Evolutionary conservation across 441 rosid genomes (phyloP).

Genomic region (Breynia disticha): DNA sequence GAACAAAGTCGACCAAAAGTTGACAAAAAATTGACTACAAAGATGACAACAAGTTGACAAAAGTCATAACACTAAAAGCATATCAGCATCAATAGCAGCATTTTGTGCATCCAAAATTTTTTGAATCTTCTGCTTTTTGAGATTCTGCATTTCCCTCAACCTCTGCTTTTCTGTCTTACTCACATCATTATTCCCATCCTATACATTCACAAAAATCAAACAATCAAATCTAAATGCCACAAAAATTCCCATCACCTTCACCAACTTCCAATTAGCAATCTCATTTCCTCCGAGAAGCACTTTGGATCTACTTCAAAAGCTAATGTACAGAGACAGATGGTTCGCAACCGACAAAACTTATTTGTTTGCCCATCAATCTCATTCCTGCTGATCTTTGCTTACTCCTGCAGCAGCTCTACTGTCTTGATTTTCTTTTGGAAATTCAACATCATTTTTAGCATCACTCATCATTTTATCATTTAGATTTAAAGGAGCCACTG

Average conservation of each 20-base stretch:
- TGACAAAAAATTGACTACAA: no score
- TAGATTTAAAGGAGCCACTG: constrained; percentile 31
- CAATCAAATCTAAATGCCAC: no score
- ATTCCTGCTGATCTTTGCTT: constrained; percentile 13
- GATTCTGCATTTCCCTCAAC: constrained; percentile 68
- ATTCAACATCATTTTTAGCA: constrained; percentile 31
- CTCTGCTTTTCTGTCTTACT: constrained; percentile 85
- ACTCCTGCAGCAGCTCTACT: constrained; percentile 19
- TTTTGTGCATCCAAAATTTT: constrained; percentile 81
- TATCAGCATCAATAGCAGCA: constrained; percentile 93
- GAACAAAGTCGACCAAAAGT: no score
- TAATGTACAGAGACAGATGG: constrained; percentile 29
- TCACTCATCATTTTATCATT: constrained; percentile 33
- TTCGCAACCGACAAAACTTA: constrained; percentile 6
- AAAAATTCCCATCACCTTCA: no score
- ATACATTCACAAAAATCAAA: no score
- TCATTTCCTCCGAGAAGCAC: no score
- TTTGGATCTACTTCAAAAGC: constrained; percentile 11
- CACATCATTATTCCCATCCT: constrained; percentile 51
- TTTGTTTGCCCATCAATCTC: constrained; percentile 17
- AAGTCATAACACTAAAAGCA: no score
- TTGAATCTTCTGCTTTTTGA: constrained; percentile 86
- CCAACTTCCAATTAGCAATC: no score
- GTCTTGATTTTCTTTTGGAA: constrained; percentile 38
- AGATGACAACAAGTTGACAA: no score